A percentile compares a stretch with the other conserved stretches of the same genome.
phyloP scores from a whole-genome alignment of 768 basidiomycete genomes.

The Exidia glandulosa region DNA sequence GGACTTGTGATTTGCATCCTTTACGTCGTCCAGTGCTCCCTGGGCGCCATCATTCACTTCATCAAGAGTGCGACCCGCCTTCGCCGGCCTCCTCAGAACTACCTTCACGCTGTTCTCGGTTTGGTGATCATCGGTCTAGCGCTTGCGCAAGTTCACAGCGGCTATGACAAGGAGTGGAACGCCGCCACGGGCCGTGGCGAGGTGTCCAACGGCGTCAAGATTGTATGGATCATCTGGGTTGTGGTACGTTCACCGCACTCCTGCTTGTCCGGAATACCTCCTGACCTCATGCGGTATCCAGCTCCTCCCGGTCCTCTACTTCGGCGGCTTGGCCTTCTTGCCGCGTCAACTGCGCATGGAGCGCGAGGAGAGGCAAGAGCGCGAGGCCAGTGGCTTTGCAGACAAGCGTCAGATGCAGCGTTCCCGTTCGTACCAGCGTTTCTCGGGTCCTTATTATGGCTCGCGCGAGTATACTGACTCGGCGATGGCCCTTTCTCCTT shows the following conservation, averaged over 20 bases:
- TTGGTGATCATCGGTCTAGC: slow-evolving; percentile 43
- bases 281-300: not conserved
- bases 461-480: too few relatives aligned
- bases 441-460: not conserved
- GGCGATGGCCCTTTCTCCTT: too few relatives aligned
- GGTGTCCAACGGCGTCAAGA: slow-evolving; percentile 21
- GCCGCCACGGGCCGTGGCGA: slow-evolving; percentile 30
- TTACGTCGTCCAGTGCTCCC: slow-evolving; percentile 35
- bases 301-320: slow-evolving; percentile 21
- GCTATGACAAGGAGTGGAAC: slow-evolving; percentile 41
- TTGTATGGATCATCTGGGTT: slow-evolving; percentile 39
- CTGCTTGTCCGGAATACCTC: not conserved
- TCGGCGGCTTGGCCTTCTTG: slow-evolving; percentile 25
- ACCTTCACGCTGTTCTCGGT: slow-evolving; percentile 36
- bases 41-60: slow-evolving; percentile 46
- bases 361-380: not conserved
- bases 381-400: not conserved
- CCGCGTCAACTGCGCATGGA: not conserved
- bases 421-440: not conserved
- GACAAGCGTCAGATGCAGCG: not conserved
- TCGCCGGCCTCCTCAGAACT: slow-evolving; percentile 35
- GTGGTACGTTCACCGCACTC: slow-evolving; percentile 25
- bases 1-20: slow-evolving; percentile 42
- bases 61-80: slow-evolving; percentile 29
- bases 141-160: slow-evolving; percentile 22